Evolutionary conservation across 2,329 filamentous ascomycete species (phyloP), one percentile per base, ranked within the genome.

Genomic region (Botryotinia globosa): DNA sequence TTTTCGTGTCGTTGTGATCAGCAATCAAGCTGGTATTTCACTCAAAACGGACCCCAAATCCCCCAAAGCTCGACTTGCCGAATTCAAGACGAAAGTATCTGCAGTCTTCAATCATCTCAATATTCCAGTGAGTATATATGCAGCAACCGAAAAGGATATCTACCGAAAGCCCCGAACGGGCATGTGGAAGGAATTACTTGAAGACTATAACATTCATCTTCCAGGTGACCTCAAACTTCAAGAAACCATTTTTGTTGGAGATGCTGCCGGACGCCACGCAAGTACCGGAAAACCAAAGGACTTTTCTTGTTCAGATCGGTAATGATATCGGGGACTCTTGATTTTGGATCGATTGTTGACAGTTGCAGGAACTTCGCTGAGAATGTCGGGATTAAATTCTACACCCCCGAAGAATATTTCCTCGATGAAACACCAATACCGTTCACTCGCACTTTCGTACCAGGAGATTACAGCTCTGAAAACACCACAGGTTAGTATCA

Each of bases 341-440:
- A 48, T 56, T 48, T 48, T 71, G 29, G 32, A 29, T 34, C 39
- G 66, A 51, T 64, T 59, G 66, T 71, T 78, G 39, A 79, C 66
- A 65, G 39, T 65, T 54, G 72, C 74, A 89, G 93, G 73, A 92
- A 98, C 78, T 91, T 98, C 77, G 95, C 96, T 4, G 86, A 90
- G 74, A 98, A 99, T 79, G 83, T 94, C 20, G 93, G 93, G 6
- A 88, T 99, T 76, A 80, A 84, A 20, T 99, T 95, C 81, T 84
- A 90, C 73, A 97, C 95, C 0, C 96, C 96, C 0, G 96, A 99
- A 80, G 94, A 98, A 81, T 97, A 91, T 83, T 98, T 98, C 80
- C 87, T 95, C 0, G 86, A 87, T 2, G 88, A 93, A 77, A 79
- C 87, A 37, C 85, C 91, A 1, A 87, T 90, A 75, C 86, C 89